Percentiles rank a stretch among this genome's conserved stretches.
phyloP scores from a whole-genome alignment of 805 yeast species.

The Yarrowia divulgata region DNA sequence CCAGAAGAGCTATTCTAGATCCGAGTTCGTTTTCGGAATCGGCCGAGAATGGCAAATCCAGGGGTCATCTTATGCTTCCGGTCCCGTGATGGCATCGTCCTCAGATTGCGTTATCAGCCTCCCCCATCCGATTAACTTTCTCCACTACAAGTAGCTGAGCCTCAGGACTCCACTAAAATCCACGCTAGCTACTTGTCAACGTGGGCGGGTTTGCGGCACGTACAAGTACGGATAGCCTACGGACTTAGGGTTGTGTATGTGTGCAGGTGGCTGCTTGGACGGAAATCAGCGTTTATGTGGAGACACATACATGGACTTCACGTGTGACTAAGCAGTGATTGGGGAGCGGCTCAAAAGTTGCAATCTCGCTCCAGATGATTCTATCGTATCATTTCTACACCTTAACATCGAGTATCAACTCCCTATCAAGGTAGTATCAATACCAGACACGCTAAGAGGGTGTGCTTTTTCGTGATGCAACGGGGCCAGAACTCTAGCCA shows the following conservation, averaged over 20 bases:
- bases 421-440: neutral
- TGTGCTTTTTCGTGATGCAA: constrained; percentile 5
- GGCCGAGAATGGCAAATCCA: too few species aligned
- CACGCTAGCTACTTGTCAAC: constrained; percentile 12
- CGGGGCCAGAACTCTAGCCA: neutral
- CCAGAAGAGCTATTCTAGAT: neutral
- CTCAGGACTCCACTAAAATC: constrained; percentile 1
- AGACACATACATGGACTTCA: too few species aligned
- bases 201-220: constrained; percentile 23
- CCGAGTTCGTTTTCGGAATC: neutral
- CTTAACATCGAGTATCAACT: too few species aligned
- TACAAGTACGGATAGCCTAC: constrained; percentile 19
- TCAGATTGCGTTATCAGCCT: too few species aligned
- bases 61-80: neutral
- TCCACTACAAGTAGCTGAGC: neutral
- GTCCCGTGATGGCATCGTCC: neutral
- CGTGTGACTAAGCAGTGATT: too few species aligned
- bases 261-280: neutral
- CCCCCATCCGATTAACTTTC: neutral
- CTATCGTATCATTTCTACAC: too few species aligned
- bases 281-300: neutral
- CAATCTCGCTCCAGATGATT: too few species aligned
- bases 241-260: constrained; percentile 1
- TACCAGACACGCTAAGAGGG: constrained; percentile 3
- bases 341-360: too few species aligned